phyloP scores from a whole-genome alignment of 1,139 yeast species.

The Hemisphaericaspora xylofermentans region DNA sequence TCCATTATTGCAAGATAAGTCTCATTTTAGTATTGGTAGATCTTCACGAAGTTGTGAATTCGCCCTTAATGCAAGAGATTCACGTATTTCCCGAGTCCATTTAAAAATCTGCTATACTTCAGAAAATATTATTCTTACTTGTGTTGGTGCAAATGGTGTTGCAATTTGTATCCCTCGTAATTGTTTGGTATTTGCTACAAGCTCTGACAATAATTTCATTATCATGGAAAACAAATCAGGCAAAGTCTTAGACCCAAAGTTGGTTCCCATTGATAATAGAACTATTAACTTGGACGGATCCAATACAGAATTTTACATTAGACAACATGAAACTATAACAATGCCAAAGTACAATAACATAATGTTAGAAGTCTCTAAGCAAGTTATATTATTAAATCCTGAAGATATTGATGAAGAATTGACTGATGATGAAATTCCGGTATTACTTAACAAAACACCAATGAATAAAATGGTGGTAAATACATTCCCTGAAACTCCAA shows the following conservation, averaged over 20 bases:
- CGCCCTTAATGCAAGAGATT: constrained; percentile 53
- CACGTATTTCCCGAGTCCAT: constrained; percentile 69
- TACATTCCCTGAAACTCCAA: constrained; percentile 13
- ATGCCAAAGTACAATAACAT: constrained; percentile 59
- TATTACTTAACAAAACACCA: constrained; percentile 16
- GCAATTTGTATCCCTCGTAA: constrained; percentile 58
- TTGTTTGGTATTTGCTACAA: constrained; percentile 35
- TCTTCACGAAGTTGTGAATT: constrained; percentile 63
- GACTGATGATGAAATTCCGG: constrained; percentile 37
- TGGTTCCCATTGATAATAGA: constrained; percentile 22
- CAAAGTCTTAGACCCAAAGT: constrained; percentile 17
- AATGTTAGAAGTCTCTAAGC: constrained; percentile 61
- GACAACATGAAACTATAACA: constrained; percentile 52
- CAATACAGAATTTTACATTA: constrained; percentile 57
- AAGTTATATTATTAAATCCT: constrained; percentile 55
- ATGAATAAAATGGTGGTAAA: constrained; percentile 3
- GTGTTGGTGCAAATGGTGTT: constrained; percentile 73
- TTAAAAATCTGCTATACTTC: constrained; percentile 30
- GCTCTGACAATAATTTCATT: constrained; percentile 29
- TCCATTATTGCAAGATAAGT: constrained; percentile 27
- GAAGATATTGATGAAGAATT: constrained; percentile 42
- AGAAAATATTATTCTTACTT: constrained; percentile 41
- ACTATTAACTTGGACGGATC: constrained; percentile 43
- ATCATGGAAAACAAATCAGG: constrained; percentile 31
- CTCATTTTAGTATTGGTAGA: constrained; percentile 52